These are phyloP conservation scores for Beauveria australis DNA, from an alignment of 2,329 filamentous ascomycete genomes.

Conservation along the genomic window DNA sequence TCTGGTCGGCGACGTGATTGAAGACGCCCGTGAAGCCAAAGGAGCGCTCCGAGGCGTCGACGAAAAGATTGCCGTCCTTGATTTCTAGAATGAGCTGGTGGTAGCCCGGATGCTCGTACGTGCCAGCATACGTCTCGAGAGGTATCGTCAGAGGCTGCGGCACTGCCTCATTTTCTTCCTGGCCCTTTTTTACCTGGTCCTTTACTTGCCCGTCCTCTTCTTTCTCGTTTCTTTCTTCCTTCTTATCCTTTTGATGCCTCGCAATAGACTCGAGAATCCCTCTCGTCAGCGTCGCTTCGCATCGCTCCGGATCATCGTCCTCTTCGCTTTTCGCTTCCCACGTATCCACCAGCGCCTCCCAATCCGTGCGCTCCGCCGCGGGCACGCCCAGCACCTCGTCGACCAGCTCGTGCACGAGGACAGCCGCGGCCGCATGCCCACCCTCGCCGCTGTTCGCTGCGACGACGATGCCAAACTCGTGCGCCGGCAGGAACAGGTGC, in stretches of 20 bases:
- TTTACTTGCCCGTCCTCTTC: neutral
- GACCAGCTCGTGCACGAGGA: constrained; percentile 17
- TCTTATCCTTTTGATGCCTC: neutral
- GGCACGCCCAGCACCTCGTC: constrained; percentile 13
- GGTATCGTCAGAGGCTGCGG: neutral
- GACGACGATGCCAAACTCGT: constrained; percentile 19
- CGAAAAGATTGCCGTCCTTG: constrained; percentile 14
- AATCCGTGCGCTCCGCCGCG: neutral
- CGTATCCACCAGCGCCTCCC: neutral
- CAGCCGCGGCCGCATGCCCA: constrained; percentile 11
- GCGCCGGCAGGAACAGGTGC: constrained; percentile 20
- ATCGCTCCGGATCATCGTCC: neutral
- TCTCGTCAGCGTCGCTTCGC: neutral
- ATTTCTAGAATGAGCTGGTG: constrained; percentile 16
- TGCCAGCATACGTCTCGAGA: neutral
- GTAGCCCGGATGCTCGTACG: constrained; percentile 18
- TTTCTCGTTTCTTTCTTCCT: neutral
- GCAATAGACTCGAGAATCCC: neutral
- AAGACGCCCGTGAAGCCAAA: constrained; percentile 20
- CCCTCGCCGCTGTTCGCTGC: constrained; percentile 18
- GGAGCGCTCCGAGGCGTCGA: constrained; percentile 22
- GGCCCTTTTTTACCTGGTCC: neutral
- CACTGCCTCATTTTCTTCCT: neutral
- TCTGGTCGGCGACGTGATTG: constrained; percentile 15
- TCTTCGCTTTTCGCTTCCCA: neutral